phyloP scores from a whole-genome alignment of 345 rosid species.

The Brassica napus region Da-Ae NC_063436.1:8265001-8265500 shows the following conservation, averaged over 20 bases:
- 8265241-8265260: conserved; percentile 71
- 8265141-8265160: conserved; percentile 27
- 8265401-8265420: conserved; percentile 75
- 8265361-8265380: too few relatives aligned
- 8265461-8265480: not conserved
- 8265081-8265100: not conserved
- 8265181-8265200: conserved; percentile 53
- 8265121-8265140: conserved; percentile 43
- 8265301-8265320: conserved; percentile 70
- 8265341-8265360: not conserved
- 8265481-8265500: conserved; percentile 7
- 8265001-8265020: not conserved
- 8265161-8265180: conserved; percentile 37
- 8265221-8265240: conserved; percentile 47
- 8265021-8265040: not conserved
- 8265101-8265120: not conserved
- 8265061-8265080: conserved; percentile 20
- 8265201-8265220: conserved; percentile 54
- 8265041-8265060: conserved; percentile 20
- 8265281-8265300: conserved; percentile 74
- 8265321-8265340: conserved; percentile 17
- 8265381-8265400: conserved; percentile 61
- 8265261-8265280: conserved; percentile 73
- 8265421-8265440: conserved; percentile 43
- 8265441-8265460: conserved; percentile 1